Evolutionary conservation across 805 yeast genomes (phyloP).

Genomic region (Sporopachydermia quercuum): DNA sequence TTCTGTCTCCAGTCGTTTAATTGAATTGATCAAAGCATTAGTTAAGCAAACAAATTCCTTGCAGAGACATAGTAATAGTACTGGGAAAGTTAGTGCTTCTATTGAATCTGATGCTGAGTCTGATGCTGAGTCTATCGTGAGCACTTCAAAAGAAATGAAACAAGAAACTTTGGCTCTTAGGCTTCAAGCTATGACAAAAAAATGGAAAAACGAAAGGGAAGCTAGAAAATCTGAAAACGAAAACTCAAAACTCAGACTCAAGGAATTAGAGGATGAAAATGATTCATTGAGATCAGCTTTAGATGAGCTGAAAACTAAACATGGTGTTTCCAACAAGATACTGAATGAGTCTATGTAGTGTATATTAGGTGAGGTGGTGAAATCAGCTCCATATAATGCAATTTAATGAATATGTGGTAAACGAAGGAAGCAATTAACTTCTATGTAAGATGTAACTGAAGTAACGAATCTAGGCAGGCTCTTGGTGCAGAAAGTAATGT

Average conservation of each 20-base stretch:
- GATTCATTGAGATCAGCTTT: constrained; percentile 20
- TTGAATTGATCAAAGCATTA: constrained; percentile 3
- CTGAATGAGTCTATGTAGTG: too few relatives aligned
- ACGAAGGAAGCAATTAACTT: too few relatives aligned
- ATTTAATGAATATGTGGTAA: too few relatives aligned
- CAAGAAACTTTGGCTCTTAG: constrained; percentile 31
- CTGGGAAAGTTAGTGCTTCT: constrained; percentile 12
- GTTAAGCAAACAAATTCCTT: constrained; percentile 1
- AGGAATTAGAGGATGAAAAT: constrained; percentile 43
- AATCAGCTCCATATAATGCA: too few relatives aligned
- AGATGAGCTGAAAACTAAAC: constrained; percentile 3
- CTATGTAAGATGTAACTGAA: too few relatives aligned
- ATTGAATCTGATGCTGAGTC: constrained; percentile 6
- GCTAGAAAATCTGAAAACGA: constrained; percentile 45
- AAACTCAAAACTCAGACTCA: constrained; percentile 36
- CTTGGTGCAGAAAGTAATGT: too few relatives aligned
- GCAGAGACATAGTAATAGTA: too few relatives aligned
- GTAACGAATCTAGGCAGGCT: too few relatives aligned
- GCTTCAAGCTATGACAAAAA: constrained; percentile 43
- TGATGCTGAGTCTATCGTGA: too few relatives aligned
- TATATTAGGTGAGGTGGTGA: too few relatives aligned
- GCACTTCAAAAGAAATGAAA: constrained; percentile 8
- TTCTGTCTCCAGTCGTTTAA: not conserved
- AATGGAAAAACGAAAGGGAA: constrained; percentile 63
- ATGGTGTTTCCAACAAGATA: not conserved